phyloP scores from a whole-genome alignment of 208 protist species.

The Strigomonas oncopelti region DNA sequence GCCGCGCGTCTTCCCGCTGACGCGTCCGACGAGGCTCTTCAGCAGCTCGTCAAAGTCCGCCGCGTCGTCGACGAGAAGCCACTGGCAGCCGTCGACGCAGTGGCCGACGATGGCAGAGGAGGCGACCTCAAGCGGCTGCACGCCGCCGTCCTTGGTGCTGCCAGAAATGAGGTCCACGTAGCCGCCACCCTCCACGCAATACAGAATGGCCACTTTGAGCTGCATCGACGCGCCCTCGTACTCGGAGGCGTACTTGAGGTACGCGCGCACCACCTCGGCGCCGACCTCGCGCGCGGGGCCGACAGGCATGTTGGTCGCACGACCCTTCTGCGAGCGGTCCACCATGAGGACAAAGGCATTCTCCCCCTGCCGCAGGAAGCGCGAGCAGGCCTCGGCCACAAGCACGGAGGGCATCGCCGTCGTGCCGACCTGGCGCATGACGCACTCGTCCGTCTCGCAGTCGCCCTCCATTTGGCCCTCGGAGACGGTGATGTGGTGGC shows the following conservation, averaged over 20 bases:
- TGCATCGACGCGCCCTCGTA: constrained; percentile 1
- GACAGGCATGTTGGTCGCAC: neutral
- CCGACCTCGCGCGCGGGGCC: constrained; percentile 5
- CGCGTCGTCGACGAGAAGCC: constrained; percentile 25
- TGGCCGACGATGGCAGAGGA: constrained; percentile 41
- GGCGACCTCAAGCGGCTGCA: constrained; percentile 26
- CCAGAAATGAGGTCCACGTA: constrained; percentile 11
- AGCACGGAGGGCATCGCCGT: constrained; percentile 25
- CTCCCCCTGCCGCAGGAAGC: constrained; percentile 30
- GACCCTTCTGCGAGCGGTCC: constrained; percentile 16
- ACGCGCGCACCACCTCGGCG: constrained; percentile 36
- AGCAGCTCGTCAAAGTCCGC: constrained; percentile 17
- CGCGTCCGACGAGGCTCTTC: neutral
- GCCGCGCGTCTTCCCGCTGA: constrained; percentile 6
- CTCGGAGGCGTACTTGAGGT: constrained; percentile 22
- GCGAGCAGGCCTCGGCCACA: constrained; percentile 14
- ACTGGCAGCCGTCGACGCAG: constrained; percentile 38
- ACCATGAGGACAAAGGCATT: constrained; percentile 33
- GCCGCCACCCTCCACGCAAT: constrained; percentile 17
- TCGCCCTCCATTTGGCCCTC: constrained; percentile 22
- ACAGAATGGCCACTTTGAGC: constrained; percentile 14
- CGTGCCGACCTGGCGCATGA: constrained; percentile 12
- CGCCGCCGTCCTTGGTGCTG: constrained; percentile 9
- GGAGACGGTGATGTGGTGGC: constrained; percentile 22
- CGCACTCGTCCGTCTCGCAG: constrained; percentile 39